Conservation (phyloP, 2,329 filamentous ascomycete genomes). For the Claviceps arundinis region DNA sequence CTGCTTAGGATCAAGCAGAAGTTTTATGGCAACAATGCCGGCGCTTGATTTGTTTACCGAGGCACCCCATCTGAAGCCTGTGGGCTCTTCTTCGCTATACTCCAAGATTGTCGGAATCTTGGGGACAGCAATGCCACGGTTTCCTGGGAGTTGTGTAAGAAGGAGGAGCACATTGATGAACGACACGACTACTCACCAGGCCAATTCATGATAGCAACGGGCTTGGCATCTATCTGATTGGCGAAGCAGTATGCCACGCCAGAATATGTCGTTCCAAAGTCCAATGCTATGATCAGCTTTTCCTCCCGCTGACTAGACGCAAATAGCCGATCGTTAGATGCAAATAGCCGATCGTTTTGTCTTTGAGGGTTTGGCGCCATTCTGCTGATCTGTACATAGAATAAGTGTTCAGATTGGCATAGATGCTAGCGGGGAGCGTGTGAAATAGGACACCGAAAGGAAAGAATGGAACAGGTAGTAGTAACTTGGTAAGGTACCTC, state of each 20-base stretch:
- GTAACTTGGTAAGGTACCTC: too few species aligned
- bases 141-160: conserved; percentile 28
- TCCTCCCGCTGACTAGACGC: not conserved
- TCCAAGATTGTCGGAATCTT: conserved; percentile 12
- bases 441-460: too few species aligned
- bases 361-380: not conserved
- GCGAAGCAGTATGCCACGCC: conserved; percentile 30
- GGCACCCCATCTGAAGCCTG: conserved; percentile 22
- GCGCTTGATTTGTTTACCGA: conserved; percentile 1
- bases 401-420: too few species aligned
- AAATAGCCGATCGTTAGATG: not conserved
- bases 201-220: conserved; percentile 19
- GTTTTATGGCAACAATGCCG: conserved; percentile 10
- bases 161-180: conserved; percentile 23
- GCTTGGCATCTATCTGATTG: conserved; percentile 11
- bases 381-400: not conserved
- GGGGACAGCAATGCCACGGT: conserved; percentile 27
- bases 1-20: conserved; percentile 10
- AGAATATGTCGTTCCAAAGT: conserved; percentile 44
- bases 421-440: too few species aligned
- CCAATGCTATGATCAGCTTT: conserved; percentile 37
- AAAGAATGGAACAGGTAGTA: too few species aligned
- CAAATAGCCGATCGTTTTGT: not conserved
- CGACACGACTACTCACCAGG: conserved; percentile 8
- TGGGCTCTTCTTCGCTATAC: conserved; percentile 21